Base-by-base conservation (phyloP, 2,329 filamentous ascomycete genomes). In the Fusarium virguliforme region DNA sequence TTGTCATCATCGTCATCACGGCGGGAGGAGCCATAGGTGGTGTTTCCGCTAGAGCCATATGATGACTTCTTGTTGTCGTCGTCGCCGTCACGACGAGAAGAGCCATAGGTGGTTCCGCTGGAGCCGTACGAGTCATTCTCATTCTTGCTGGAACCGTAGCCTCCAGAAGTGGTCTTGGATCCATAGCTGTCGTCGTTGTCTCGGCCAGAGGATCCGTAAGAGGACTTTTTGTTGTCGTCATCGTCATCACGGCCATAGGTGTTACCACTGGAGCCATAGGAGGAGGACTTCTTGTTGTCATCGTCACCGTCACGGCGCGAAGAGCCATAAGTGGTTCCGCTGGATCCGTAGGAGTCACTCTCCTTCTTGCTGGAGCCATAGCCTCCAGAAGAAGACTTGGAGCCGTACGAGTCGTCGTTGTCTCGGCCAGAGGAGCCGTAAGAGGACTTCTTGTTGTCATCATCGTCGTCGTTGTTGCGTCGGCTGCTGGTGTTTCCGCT, bases 181-280 rank as follows among this genome's bases (percentile, higher is more conserved):
- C 67, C 67, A 22, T 71, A 56, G 22, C 35, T 65, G 40, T 56
- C 22, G 4, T 48, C 38, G 35, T 58, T 60, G 34, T 51, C 32
- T 2, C 43, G 41, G 24, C 43, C 57, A 0, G 57, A 60, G 1
- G 67, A 69, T 5, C 64, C 66, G 1, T 65, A 65, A 1, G 56
- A 55, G 30, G 30, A 32, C 30, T 32, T 32, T 9, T 32, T 32
- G 26, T 62, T 62, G 9, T 57, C 48, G 37, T 38, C 48, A 34
- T 38, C 50, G 1, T 43, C n/a, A 24, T 22, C 9, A 22, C 40
- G 40, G 8, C 54, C 38, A 4, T 43, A 58, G 6, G 43, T 30
- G 43, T 50, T 48, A 12, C 50, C 13, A 7, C 22, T 9, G 2
- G 40, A 43, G 37, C 59, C 43, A n/a, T 35, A 24, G 13, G 58